These are phyloP conservation scores for Warburgia ugandensis DNA, from an alignment of 164 flowering plant genomes.

Conservation along the genomic window DNA sequence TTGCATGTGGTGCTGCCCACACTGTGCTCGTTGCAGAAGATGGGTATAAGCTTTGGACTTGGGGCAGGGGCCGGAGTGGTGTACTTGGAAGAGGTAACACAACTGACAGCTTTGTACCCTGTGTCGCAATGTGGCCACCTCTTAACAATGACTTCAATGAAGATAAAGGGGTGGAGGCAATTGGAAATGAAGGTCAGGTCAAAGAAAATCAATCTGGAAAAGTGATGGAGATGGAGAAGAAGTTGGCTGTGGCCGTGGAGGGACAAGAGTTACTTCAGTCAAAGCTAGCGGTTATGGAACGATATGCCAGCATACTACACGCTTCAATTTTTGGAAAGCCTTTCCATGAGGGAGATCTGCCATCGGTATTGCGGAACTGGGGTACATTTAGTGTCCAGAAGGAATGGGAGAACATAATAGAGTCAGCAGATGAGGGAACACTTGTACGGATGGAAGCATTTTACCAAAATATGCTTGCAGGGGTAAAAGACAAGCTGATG, in stretches of 20 bases:
- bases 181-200: constrained; percentile 1
- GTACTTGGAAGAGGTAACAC: constrained; percentile 69
- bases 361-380: constrained; percentile 34
- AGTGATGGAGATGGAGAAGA: constrained; percentile 32
- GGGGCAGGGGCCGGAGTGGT: constrained; percentile 85
- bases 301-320: constrained; percentile 69
- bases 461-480: constrained; percentile 58
- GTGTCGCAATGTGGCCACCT: constrained; percentile 66
- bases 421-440: constrained; percentile 49
- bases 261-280: constrained; percentile 51
- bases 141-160: constrained; percentile 37
- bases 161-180: constrained; percentile 13
- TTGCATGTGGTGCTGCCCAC: constrained; percentile 94
- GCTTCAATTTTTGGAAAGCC: constrained; percentile 67
- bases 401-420: constrained; percentile 84
- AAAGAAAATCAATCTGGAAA: constrained; percentile 17
- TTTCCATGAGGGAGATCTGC: constrained; percentile 57
- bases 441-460: constrained; percentile 60
- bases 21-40: constrained; percentile 53
- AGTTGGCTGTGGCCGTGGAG: constrained; percentile 39
- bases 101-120: constrained; percentile 45
- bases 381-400: constrained; percentile 53
- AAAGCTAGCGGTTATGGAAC: constrained; percentile 50
- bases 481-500: constrained; percentile 67
- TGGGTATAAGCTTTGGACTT: constrained; percentile 76